Percentiles rank a stretch among this genome's conserved stretches.
Conservation (phyloP, 139 green algal genomes). For the Bryopsis sp. region DNA sequence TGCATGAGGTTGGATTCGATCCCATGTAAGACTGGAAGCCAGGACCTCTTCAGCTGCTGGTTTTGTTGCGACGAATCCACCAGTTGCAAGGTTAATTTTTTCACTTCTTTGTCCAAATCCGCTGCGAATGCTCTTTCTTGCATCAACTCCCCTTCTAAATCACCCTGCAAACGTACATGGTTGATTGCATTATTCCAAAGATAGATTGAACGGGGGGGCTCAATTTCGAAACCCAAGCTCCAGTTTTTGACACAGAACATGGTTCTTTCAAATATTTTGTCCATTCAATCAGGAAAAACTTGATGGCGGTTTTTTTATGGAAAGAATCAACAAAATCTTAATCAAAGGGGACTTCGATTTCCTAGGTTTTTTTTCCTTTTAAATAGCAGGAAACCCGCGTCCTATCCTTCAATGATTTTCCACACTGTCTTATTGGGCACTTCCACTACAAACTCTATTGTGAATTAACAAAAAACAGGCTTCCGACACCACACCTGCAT, state of each 20-base stretch:
- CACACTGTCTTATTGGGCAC: too few relatives aligned
- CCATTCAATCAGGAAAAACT: too few relatives aligned
- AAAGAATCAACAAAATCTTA: too few relatives aligned
- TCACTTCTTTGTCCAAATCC: background rate
- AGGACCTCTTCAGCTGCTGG: background rate
- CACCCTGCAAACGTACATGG: background rate
- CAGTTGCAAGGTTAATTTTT: background rate
- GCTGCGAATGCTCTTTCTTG: background rate
- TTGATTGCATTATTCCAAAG: background rate
- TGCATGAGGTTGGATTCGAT: constrained; percentile 9
- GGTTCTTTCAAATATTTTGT: background rate
- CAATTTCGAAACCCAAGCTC: background rate
- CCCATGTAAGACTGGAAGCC: constrained; percentile 4
- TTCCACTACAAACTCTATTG: too few relatives aligned
- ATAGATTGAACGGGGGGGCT: too few relatives aligned
- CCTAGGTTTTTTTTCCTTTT: too few relatives aligned
- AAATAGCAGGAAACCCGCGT: too few relatives aligned
- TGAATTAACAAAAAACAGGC: too few relatives aligned
- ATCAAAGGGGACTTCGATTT: too few relatives aligned
- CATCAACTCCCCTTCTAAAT: background rate
- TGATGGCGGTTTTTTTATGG: too few relatives aligned
- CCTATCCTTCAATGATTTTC: too few relatives aligned
- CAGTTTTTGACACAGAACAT: background rate
- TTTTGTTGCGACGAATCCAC: background rate
- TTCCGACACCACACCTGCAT: too few relatives aligned